A percentile compares a stretch with the other conserved stretches of the same genome.
Evolutionary conservation across 2,329 filamentous ascomycete species (phyloP).

Genomic region (Nothophoma quercina): DNA sequence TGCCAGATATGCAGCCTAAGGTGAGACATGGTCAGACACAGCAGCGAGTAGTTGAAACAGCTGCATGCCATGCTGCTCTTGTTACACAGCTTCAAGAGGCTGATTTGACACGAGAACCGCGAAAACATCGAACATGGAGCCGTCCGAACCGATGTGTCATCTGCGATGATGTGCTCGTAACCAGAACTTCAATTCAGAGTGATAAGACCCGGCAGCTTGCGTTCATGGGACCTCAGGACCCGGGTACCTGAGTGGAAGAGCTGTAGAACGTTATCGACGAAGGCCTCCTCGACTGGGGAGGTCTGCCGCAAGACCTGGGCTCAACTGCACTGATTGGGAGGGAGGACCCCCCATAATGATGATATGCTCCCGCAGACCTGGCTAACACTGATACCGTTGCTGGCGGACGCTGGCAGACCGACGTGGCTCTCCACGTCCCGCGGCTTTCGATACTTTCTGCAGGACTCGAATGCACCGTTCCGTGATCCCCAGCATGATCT

Average conservation of each 20-base stretch:
- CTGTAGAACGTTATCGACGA: conserved; percentile 2
- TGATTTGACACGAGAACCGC: conserved; percentile 24
- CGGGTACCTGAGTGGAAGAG: conserved; percentile 24
- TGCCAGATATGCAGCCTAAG: conserved; percentile 14
- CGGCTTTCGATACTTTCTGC: conserved; percentile 28
- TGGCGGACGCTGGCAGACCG: conserved; percentile 33
- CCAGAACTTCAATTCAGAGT: not conserved
- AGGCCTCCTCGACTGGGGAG: conserved; percentile 10
- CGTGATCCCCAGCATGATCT: conserved; percentile 22
- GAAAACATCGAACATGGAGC: conserved; percentile 7
- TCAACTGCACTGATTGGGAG: conserved; percentile 21
- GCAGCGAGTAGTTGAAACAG: conserved; percentile 32
- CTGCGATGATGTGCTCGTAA: not conserved
- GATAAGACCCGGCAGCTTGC: conserved; percentile 1
- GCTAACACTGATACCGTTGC: conserved; percentile 26
- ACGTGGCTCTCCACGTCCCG: conserved; percentile 42
- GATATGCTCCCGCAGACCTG: conserved; percentile 15
- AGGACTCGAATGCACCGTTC: conserved; percentile 24
- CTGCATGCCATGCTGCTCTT: conserved; percentile 26
- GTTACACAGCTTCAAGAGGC: conserved; percentile 25
- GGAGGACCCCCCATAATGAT: conserved; percentile 5
- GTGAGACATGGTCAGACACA: conserved; percentile 31
- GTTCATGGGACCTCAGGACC: not conserved
- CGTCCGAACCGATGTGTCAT: conserved; percentile 17
- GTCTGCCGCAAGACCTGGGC: conserved; percentile 21